Percentiles rank a stretch among this genome's conserved stretches.
Conservation (phyloP, 2,329 filamentous ascomycete genomes). For the Coniochaeta ligniaria region DNA sequence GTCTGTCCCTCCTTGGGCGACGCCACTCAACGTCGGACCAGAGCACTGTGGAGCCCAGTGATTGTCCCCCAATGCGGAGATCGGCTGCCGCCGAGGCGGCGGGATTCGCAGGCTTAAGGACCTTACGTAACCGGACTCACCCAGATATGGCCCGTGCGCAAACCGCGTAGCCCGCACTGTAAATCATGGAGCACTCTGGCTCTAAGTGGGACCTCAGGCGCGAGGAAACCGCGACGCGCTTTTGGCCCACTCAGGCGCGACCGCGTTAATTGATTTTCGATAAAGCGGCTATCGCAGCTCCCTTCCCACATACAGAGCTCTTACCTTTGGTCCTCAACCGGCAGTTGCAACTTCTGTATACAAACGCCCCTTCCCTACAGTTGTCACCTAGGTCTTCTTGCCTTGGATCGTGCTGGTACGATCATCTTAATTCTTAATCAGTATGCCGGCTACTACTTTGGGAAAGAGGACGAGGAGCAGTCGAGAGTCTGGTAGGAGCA, state of each 20-base stretch:
- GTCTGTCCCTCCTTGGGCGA: not conserved
- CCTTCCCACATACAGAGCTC: not conserved
- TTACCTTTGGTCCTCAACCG: not conserved
- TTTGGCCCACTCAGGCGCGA: not conserved
- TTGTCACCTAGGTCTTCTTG: constrained; percentile 1
- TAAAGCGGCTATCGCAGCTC: not conserved
- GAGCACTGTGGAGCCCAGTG: not conserved
- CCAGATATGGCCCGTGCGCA: not conserved
- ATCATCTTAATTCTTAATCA: not conserved
- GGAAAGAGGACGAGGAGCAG: constrained; percentile 24
- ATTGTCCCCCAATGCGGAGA: not conserved
- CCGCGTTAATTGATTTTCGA: constrained; percentile 1
- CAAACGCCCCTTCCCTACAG: not conserved
- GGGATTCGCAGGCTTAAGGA: not conserved
- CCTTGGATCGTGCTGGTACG: not conserved
- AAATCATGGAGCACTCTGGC: not conserved
- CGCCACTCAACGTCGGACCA: not conserved
- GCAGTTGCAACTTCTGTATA: not conserved
- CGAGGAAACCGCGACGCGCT: not conserved
- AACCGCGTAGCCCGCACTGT: not conserved
- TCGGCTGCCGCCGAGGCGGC: not conserved
- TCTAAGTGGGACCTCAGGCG: not conserved
- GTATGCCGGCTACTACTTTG: constrained; percentile 17
- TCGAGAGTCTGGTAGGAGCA: constrained; percentile 10
- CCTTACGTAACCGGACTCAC: not conserved